Conservation (phyloP, 169 alveolate genomes). For the Plasmodium vivax region DNA sequence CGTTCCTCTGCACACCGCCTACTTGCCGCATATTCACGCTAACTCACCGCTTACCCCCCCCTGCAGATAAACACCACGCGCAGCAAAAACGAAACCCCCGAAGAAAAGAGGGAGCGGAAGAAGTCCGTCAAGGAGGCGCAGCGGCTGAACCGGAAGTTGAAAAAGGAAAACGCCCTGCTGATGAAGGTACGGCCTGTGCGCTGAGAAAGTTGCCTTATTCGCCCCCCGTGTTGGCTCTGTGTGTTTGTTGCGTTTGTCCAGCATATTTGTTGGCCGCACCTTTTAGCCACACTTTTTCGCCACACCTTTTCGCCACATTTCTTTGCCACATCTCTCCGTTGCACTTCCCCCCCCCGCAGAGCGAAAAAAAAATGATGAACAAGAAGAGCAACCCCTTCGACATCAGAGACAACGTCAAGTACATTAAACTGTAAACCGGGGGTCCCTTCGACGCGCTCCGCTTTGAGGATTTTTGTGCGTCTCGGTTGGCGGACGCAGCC, state of each 20-base stretch:
- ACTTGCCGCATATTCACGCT: too few species aligned
- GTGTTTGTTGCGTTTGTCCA: neutral
- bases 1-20: neutral
- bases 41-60: neutral
- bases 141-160: constrained; percentile 83
- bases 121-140: constrained; percentile 86
- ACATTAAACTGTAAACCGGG: constrained; percentile 36
- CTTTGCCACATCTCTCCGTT: neutral
- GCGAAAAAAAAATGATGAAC: constrained; percentile 57
- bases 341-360: constrained; percentile 8
- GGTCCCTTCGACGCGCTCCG: neutral
- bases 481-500: neutral
- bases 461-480: neutral
- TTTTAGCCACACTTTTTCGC: neutral
- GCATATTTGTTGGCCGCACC: neutral
- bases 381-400: constrained; percentile 72
- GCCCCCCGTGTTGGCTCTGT: neutral
- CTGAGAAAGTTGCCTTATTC: too few species aligned
- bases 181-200: constrained; percentile 44
- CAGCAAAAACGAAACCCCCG: constrained; percentile 85
- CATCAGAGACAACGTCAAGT: constrained; percentile 66
- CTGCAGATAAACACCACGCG: constrained; percentile 76
- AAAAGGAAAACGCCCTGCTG: constrained; percentile 80
- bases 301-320: neutral
- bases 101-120: constrained; percentile 85